Percentiles rank a stretch among this genome's conserved stretches.
phyloP scores from a whole-genome alignment of 805 yeast species.

The Starmera quercuum region DNA sequence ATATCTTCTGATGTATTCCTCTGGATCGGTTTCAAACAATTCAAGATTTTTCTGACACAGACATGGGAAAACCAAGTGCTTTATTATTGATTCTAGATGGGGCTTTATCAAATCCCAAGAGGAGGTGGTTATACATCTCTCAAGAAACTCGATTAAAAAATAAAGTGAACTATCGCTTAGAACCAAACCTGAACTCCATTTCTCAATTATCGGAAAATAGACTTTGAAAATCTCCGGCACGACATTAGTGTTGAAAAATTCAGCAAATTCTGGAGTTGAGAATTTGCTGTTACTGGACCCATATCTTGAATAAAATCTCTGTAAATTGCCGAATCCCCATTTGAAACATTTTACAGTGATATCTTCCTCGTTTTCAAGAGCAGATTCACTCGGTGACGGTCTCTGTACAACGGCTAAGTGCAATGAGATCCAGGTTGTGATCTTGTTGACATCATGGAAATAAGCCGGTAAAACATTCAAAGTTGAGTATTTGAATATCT shows the following conservation, averaged over 20 bases:
- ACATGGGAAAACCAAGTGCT: slow-evolving; percentile 68
- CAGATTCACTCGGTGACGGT: slow-evolving; percentile 42
- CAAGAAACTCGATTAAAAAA: slow-evolving; percentile 58
- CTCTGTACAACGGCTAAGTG: slow-evolving; percentile 54
- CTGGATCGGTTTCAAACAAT: slow-evolving; percentile 77
- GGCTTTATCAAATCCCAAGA: slow-evolving; percentile 59
- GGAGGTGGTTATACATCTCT: slow-evolving; percentile 48
- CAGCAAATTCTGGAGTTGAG: slow-evolving; percentile 42
- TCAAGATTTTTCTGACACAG: slow-evolving; percentile 69
- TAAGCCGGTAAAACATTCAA: slow-evolving; percentile 52
- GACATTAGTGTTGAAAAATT: slow-evolving; percentile 44
- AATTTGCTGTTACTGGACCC: slow-evolving; percentile 25
- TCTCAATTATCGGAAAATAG: slow-evolving; percentile 41
- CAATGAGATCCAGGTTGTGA: slow-evolving; percentile 56
- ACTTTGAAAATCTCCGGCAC: slow-evolving; percentile 66
- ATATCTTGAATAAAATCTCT: slow-evolving; percentile 62
- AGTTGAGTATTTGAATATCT: slow-evolving; percentile 57
- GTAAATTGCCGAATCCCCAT: slow-evolving; percentile 81
- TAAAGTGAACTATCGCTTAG: slow-evolving; percentile 55
- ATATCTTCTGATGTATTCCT: slow-evolving; percentile 72
- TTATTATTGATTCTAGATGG: slow-evolving; percentile 54
- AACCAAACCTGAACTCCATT: slow-evolving; percentile 46
- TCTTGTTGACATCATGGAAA: slow-evolving; percentile 27
- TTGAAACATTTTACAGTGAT: slow-evolving; percentile 68
- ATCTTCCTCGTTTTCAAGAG: slow-evolving; percentile 39